Evolutionary conservation across 345 rosid genomes (phyloP), one percentile per base, ranked within the genome.

Genomic region (Gossypium turneri): DNA sequence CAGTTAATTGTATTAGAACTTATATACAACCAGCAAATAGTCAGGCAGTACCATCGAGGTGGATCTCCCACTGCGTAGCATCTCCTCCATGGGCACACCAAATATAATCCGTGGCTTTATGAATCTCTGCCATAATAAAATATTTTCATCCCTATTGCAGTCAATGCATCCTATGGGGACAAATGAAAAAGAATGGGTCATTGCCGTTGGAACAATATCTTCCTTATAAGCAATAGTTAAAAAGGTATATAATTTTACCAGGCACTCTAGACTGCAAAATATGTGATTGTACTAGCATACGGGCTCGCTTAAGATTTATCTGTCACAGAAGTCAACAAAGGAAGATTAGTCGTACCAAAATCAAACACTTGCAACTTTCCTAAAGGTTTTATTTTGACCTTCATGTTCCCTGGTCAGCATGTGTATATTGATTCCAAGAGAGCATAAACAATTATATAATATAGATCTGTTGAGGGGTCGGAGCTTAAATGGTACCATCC

Each of bases 271-370:
- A 84, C 74, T 77, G 72, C 75, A 75, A 41, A 66, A 94, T 85
- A 79, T 92, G 94, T 70, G 98, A 88, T 70, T 90, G 82, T 60
- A 86, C 91, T 74, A 94, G 83, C 50, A 89, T 78, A 68, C 94
- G 94, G 74, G 94, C 97, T 79, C 98, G 98, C 90, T 94, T 94
- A 75, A 92, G 86, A 87, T 94, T 94, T 81, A 94, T 84, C 98
- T 94, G 86, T 70, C 75, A 60, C 70, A 47, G 80, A 44, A 65
- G 56, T 70, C 27, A 51, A 71, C 55, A 73, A 53, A 77, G 48
- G 44, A 55, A 59, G 4, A 43, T 45, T 11, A 65, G 70, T 43
- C 51, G 43, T 65, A 25, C 47, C 65, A 19, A 64, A 48, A 69
- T 34, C 34, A 60, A 27, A 64, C 20, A 53, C 44, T 4, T 58